Percentiles rank a stretch among this genome's conserved stretches.
phyloP scores from a whole-genome alignment of 495 filamentous ascomycete genomes.

The Saxispiralis lemnorum region DNA sequence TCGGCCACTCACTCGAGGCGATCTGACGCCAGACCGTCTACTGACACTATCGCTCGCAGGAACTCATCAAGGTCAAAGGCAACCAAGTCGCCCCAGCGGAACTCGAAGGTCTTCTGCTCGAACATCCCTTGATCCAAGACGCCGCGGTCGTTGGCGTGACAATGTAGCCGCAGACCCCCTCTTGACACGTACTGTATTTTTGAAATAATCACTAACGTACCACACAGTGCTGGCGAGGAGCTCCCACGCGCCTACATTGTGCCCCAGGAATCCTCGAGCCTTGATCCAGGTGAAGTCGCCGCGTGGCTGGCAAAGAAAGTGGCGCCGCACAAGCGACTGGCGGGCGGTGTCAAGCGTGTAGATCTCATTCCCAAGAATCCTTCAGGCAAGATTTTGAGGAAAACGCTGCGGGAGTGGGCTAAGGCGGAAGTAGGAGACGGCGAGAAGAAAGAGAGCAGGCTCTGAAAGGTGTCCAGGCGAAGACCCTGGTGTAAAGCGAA shows the following conservation, averaged over 20 bases:
- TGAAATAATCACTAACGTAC: background rate
- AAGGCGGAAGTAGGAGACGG: constrained; percentile 18
- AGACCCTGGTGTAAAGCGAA: background rate
- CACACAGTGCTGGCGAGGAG: constrained; percentile 21
- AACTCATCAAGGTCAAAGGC: constrained; percentile 27
- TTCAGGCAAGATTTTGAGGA: constrained; percentile 26
- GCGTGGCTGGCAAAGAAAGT: constrained; percentile 18
- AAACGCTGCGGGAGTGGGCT: constrained; percentile 21
- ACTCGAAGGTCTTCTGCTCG: constrained; percentile 24
- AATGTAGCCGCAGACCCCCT: too few relatives aligned
- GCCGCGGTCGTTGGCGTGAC: constrained; percentile 24
- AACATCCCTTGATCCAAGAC: constrained; percentile 23
- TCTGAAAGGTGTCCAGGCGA: constrained; percentile 3
- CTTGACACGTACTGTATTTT: constrained; percentile 1
- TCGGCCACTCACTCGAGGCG: background rate
- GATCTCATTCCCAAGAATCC: constrained; percentile 27
- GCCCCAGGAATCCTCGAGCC: constrained; percentile 8
- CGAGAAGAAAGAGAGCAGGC: constrained; percentile 7
- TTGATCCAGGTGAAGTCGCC: constrained; percentile 18
- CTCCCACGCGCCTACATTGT: constrained; percentile 24
- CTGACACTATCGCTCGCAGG: constrained; percentile 6
- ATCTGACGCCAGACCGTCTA: background rate
- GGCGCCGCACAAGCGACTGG: constrained; percentile 20
- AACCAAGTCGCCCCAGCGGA: constrained; percentile 27
- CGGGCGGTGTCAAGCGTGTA: constrained; percentile 21